Evolutionary conservation across 331 rosid genomes (phyloP), one percentile per base, ranked within the genome.

Genomic region (Pyracantha coccinea): DNA sequence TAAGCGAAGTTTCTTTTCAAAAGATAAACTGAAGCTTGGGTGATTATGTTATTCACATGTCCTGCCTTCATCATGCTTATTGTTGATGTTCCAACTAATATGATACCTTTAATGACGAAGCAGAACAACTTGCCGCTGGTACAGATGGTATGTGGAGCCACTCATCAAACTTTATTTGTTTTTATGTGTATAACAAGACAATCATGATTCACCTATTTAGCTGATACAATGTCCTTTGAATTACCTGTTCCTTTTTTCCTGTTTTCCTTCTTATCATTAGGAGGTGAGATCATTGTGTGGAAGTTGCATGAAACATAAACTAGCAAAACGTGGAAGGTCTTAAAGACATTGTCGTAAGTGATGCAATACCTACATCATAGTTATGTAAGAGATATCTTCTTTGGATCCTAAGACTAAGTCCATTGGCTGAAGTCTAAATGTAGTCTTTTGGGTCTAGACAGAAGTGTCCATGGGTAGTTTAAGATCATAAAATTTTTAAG

Each of bases 121-220:
- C 97, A 66, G 99, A 92, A 73, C 85, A 82, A 45, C 86, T 94
- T 25, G 97, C 96, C 54, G 90, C 99, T 77, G 93, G 96, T 60
- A 93, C 96, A 59, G 99, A 92, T 73, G 93, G 97, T 94, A 82
- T 60, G 79, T 55, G 28, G 68, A 83, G 23, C 77, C 38, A 15
- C 66, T 64, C 27, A 10, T 76, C 20, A 24, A 52, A 29, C 24
- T 47, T 62, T 20, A 47, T 27, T 67, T 63, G 17, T 16, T 38
- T 70, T 44, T 31, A 21, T 6, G 3, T 68, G 13, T 41, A 58
- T 69, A 29, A 9, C 9, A 41, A 33, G 58, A 54, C 68, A 16
- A 32, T 24, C 28, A 24, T 75, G n/a, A 21, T 14, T 72, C 10
- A 21, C 64, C 74, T 8, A 28, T 68, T 17, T 63, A 81, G 44